phyloP scores from a whole-genome alignment of 306 rosid species.

The Vigna reflexopilosa region DNA sequence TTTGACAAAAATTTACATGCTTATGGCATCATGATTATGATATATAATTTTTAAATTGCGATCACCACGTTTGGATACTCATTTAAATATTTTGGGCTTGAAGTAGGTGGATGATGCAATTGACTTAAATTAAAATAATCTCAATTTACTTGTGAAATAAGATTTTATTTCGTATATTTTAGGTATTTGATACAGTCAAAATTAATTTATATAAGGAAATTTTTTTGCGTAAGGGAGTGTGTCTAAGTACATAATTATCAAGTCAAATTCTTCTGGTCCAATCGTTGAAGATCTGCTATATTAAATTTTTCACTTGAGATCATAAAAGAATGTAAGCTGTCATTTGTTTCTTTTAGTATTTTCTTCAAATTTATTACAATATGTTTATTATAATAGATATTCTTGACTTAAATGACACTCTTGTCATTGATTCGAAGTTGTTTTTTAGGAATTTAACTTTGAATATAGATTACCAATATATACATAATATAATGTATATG shows the following conservation, averaged over 20 bases:
- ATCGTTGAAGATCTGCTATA: constrained; percentile 29
- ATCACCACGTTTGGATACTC: not conserved
- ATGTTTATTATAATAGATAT: not conserved
- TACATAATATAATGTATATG: too few relatives aligned
- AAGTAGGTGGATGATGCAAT: constrained; percentile 16
- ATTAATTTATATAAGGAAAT: not conserved
- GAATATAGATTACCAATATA: too few relatives aligned
- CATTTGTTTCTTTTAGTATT: not conserved
- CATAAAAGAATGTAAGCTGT: not conserved
- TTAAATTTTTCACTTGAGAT: constrained; percentile 1
- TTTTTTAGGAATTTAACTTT: too few relatives aligned
- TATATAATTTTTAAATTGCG: not conserved
- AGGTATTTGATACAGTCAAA: not conserved
- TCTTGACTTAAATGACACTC: too few relatives aligned
- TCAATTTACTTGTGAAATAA: not conserved
- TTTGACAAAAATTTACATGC: not conserved
- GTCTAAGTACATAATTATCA: not conserved
- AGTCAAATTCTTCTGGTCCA: constrained; percentile 35
- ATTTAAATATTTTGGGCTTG: not conserved
- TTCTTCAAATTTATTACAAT: not conserved
- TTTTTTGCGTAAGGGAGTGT: too few relatives aligned
- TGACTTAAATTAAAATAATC: constrained; percentile 17
- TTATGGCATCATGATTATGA: not conserved
- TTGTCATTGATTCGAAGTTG: too few relatives aligned
- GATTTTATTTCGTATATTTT: not conserved